Evolutionary conservation across 257 asterid genomes (phyloP).

Genomic region (Scutellaria barbata): DNA sequence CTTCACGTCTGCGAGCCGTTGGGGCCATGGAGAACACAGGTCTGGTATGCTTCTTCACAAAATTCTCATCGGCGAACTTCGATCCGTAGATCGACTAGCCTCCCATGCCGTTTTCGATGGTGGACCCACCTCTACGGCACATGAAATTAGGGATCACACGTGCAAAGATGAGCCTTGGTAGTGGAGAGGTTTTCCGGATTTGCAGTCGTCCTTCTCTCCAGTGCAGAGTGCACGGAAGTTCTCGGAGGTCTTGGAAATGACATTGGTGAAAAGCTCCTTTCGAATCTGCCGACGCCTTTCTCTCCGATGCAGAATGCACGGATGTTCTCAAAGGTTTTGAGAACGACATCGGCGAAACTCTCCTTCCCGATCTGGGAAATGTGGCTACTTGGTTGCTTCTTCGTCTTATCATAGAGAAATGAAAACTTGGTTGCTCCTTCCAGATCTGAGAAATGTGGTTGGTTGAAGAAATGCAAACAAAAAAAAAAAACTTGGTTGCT

Average conservation of each 20-base stretch:
- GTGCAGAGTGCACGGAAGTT: slow-evolving; percentile 79
- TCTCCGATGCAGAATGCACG: too few species aligned
- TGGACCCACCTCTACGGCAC: slow-evolving; percentile 84
- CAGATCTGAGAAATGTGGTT: too few species aligned
- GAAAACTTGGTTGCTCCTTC: too few species aligned
- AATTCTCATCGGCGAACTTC: slow-evolving; percentile 68
- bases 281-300: too few species aligned
- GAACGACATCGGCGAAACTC: too few species aligned
- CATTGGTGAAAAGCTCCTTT: slow-evolving; percentile 67
- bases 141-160: slow-evolving; percentile 78
- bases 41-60: slow-evolving; percentile 70
- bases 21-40: slow-evolving; percentile 70
- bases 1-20: slow-evolving; percentile 78
- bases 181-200: slow-evolving; percentile 73
- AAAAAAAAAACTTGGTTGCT: too few species aligned
- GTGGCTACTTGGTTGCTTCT: too few species aligned
- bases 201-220: slow-evolving; percentile 70
- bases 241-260: slow-evolving; percentile 62
- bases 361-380: too few species aligned
- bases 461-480: too few species aligned
- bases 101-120: slow-evolving; percentile 74
- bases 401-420: too few species aligned
- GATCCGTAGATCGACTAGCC: slow-evolving; percentile 77
- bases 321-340: too few species aligned
- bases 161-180: slow-evolving; percentile 71